These are phyloP conservation scores for Apiotrichum mycotoxinovorans DNA, from an alignment of 1,284 basidiomycete species.

Conservation along the genomic window DNA sequence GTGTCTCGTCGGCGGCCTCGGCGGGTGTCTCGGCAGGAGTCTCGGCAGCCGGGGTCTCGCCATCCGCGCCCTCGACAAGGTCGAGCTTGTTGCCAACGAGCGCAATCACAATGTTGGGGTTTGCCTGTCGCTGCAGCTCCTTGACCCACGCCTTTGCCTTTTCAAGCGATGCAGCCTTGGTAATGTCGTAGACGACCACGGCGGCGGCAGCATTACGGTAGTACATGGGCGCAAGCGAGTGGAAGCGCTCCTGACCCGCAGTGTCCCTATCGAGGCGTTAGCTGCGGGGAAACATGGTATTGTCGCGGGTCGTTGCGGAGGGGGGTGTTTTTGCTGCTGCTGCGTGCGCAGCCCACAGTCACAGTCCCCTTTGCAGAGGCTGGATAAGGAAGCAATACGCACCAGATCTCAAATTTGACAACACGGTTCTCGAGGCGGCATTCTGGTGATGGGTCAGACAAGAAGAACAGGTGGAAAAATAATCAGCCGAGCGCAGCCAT, in stretches of 20 bases:
- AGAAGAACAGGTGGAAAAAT: too few species aligned
- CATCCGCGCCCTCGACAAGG: constrained; percentile 67
- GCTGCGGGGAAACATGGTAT: not conserved
- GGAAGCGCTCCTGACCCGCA: constrained; percentile 50
- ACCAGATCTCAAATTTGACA: constrained; percentile 53
- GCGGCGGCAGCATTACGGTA: constrained; percentile 97
- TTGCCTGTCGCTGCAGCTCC: constrained; percentile 97
- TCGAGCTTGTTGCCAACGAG: constrained; percentile 94
- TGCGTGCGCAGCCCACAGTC: too few species aligned
- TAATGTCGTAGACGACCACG: constrained; percentile 95
- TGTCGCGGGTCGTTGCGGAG: too few species aligned
- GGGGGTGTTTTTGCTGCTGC: too few species aligned
- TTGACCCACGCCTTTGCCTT: constrained; percentile 99
- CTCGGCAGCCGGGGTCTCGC: constrained; percentile 13
- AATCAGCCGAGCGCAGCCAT: not conserved
- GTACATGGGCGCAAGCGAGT: constrained; percentile 76
- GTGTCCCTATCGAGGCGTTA: constrained; percentile 40
- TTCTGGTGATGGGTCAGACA: too few species aligned
- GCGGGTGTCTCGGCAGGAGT: constrained; percentile 60
- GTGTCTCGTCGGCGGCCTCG: constrained; percentile 52
- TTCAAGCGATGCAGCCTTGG: constrained; percentile 76
- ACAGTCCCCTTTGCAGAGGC: too few species aligned
- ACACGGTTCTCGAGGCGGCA: constrained; percentile 51
- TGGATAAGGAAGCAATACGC: constrained; percentile 7
- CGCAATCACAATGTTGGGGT: constrained; percentile 98